Evolutionary conservation across 352 stramenopile genomes (phyloP).

Genomic region (Phytophthora sp.): DNA sequence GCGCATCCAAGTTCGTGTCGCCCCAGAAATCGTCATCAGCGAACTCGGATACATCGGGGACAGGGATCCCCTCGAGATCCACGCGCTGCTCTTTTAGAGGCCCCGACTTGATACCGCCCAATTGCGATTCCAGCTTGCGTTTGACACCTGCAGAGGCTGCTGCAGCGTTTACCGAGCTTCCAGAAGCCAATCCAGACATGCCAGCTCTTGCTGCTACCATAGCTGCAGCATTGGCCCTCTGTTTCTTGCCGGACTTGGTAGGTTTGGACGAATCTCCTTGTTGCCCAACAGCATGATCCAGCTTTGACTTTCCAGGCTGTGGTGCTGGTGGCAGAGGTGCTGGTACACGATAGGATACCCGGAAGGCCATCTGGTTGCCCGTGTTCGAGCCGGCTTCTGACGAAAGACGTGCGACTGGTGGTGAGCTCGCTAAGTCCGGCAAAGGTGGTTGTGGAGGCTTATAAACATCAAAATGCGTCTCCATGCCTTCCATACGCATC

Average conservation of each 20-base stretch:
- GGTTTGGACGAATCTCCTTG: conserved; percentile 41
- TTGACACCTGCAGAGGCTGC: conserved; percentile 49
- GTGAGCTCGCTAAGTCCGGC: background rate
- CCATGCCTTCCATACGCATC: conserved; percentile 62
- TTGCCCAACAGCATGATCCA: conserved; percentile 32
- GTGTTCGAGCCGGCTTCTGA: conserved; percentile 36
- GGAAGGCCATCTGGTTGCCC: conserved; percentile 57
- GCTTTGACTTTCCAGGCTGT: conserved; percentile 39
- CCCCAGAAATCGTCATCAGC: conserved; percentile 90
- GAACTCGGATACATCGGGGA: conserved; percentile 75
- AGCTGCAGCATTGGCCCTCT: conserved; percentile 34
- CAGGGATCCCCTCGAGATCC: conserved; percentile 78
- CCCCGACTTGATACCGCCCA: conserved; percentile 35
- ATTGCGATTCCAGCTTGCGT: conserved; percentile 69
- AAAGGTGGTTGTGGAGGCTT: conserved; percentile 47
- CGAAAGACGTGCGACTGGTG: conserved; percentile 18
- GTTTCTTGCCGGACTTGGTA: conserved; percentile 67
- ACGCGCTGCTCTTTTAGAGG: conserved; percentile 70
- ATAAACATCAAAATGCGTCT: conserved; percentile 65
- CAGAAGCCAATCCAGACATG: conserved; percentile 11
- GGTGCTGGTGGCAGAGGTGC: conserved; percentile 43
- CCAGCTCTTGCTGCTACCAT: conserved; percentile 22
- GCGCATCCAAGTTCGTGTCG: conserved; percentile 83
- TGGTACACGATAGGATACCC: conserved; percentile 73
- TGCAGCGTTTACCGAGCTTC: conserved; percentile 14